phyloP scores from a whole-genome alignment of 768 basidiomycete species.

The Termitomyces sp. region DNA sequence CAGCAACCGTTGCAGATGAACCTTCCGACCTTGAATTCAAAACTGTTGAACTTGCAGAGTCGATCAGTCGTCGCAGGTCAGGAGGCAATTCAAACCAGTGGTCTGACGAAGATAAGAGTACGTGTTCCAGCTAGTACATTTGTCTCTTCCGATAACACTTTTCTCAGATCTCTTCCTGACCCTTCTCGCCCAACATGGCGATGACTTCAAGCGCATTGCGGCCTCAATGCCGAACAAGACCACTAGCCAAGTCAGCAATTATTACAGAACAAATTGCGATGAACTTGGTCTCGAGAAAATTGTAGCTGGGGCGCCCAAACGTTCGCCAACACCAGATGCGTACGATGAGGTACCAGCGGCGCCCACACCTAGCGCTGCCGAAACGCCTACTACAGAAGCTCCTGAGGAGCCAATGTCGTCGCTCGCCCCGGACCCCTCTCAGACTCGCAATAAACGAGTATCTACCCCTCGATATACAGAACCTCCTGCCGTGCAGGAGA shows the following conservation, averaged over 20 bases:
- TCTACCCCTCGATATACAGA: constrained; percentile 1
- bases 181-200: constrained; percentile 59
- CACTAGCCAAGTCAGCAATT: constrained; percentile 50
- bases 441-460: background rate
- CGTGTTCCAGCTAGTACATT: constrained; percentile 14
- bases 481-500: background rate
- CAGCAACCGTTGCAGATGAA: constrained; percentile 35
- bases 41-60: constrained; percentile 17
- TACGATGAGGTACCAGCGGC: constrained; percentile 19
- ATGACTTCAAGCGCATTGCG: constrained; percentile 68
- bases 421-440: constrained; percentile 8
- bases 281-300: constrained; percentile 38
- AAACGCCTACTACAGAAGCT: constrained; percentile 11
- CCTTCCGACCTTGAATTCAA: constrained; percentile 26
- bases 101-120: constrained; percentile 68
- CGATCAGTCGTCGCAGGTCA: constrained; percentile 23
- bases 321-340: constrained; percentile 32
- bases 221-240: constrained; percentile 66
- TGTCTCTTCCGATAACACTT: constrained; percentile 1
- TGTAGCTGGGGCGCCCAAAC: constrained; percentile 37
- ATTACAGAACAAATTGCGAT: constrained; percentile 40
- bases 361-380: constrained; percentile 16
- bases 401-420: constrained; percentile 20
- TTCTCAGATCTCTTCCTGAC: constrained; percentile 44
- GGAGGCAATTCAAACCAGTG: constrained; percentile 32